Evolutionary conservation across 306 rosid species (phyloP), one percentile per base, ranked within the genome.

Genomic region (Vigna nakashimae): DNA sequence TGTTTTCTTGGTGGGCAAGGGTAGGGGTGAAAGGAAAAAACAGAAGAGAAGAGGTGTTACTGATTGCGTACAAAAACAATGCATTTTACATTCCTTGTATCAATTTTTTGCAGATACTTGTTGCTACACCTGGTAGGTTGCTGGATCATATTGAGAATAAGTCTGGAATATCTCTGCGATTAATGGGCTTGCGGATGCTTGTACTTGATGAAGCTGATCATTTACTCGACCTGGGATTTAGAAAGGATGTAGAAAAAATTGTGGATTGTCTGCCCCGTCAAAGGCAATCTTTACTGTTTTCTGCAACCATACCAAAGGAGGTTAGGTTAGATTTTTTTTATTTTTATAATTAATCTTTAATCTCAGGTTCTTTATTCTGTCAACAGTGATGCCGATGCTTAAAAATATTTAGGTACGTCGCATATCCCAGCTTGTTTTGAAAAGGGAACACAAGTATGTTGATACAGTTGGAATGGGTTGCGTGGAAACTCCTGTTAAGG

Each of bases 291-390:
- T 81, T 95, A 80, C 72, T 92, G 69, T 92, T 92, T 80, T 89
- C 98, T 77, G 92, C 98, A 60, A 95, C 98, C 68, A 82, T 95
- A 16, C 98, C 98, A 14, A 95, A 91, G 87, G 98, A 95, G 98
- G 98, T 91, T 73, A 58, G 79, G 77, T 73, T 73, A 70, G 78
- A 76, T 48, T 77, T 67, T 65, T 65, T 62, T 68, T 56, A 63
- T 63, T 56, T 68, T 49, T 26, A 56, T 58, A 4, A 34, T 71
- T 69, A 36, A 70, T 26, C 18, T 55, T 70, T 30, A 65, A 22
- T 43, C 52, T 52, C 49, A 18, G 78, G 2, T 76, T 78, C 55
- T 69, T 42, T 38, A n/a, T 82, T 73, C 69, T 46, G 13, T 77
- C 79, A 11, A 57, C 84, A 62, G 52, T 58, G 62, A 51, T 80